Evolutionary conservation across 164 flowering plant species (phyloP).

Genomic region (Magnolia changhungtana): DNA sequence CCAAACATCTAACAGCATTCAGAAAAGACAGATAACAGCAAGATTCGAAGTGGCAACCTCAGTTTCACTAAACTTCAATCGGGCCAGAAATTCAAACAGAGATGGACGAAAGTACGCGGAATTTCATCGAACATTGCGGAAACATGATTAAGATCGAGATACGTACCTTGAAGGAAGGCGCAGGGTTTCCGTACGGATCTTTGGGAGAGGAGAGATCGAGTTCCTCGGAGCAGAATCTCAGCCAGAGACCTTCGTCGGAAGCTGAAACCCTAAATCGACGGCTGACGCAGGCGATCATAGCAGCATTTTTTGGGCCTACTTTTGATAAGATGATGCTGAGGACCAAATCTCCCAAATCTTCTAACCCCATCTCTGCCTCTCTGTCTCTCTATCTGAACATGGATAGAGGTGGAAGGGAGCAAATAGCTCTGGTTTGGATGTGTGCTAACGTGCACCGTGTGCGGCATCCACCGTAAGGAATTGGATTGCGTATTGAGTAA

Average conservation of each 20-base stretch:
- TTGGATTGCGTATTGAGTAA: too few species aligned
- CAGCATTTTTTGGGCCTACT: constrained; percentile 43
- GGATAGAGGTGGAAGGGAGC: too few species aligned
- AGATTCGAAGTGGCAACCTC: background rate
- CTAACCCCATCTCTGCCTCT: constrained; percentile 30
- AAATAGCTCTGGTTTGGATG: background rate
- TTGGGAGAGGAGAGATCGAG: constrained; percentile 53
- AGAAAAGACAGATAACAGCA: background rate
- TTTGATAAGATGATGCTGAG: constrained; percentile 45
- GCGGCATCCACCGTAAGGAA: too few species aligned
- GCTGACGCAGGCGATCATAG: constrained; percentile 46
- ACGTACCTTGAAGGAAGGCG: constrained; percentile 73
- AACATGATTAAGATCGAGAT: background rate
- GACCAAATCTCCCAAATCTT: constrained; percentile 51
- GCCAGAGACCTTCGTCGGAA: constrained; percentile 72
- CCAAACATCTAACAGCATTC: background rate
- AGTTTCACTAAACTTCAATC: background rate
- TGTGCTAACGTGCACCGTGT: background rate
- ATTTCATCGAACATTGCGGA: background rate
- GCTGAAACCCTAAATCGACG: constrained; percentile 38
- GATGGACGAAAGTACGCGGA: background rate
- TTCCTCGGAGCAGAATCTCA: constrained; percentile 43
- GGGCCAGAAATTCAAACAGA: background rate
- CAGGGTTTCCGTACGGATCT: constrained; percentile 55
- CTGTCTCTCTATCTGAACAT: constrained; percentile 4